phyloP scores from a whole-genome alignment of 352 stramenopile species.

The Aphanomyces invadans region DNA sequence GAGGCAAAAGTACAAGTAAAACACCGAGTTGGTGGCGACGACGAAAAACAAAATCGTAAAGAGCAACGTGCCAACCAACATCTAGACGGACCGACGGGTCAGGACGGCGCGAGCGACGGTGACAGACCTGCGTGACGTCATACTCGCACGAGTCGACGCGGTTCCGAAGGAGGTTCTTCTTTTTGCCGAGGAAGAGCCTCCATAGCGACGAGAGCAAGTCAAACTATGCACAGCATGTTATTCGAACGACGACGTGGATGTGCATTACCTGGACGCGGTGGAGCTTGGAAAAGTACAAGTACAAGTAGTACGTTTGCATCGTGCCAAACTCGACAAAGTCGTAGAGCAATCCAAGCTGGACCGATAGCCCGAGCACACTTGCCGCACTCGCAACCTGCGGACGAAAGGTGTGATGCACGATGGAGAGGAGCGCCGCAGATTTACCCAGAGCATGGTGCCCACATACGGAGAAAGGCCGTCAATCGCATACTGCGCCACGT shows the following conservation, averaged over 20 bases:
- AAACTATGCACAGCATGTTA: conserved; percentile 28
- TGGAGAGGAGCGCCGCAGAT: conserved; percentile 6
- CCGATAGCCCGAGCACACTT: conserved; percentile 44
- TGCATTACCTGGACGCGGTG: conserved; percentile 77
- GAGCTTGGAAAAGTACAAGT: conserved; percentile 78
- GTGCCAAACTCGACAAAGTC: conserved; percentile 69
- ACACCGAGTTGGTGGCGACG: conserved; percentile 90
- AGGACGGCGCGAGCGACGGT: no score
- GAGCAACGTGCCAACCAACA: conserved; percentile 88
- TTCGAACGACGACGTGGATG: not conserved
- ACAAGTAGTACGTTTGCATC: conserved; percentile 84
- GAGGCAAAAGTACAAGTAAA: conserved; percentile 89
- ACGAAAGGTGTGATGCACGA: not conserved
- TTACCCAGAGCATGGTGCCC: conserved; percentile 5
- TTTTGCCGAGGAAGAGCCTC: conserved; percentile 91
- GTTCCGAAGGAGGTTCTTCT: conserved; percentile 88
- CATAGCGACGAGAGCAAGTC: conserved; percentile 79
- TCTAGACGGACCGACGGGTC: conserved; percentile 27
- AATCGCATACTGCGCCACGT: conserved; percentile 29
- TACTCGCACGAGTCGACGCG: conserved; percentile 92
- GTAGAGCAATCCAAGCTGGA: conserved; percentile 58
- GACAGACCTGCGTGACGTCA: conserved; percentile 76
- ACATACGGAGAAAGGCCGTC: conserved; percentile 14
- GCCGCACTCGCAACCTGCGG: conserved; percentile 24
- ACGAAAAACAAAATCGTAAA: conserved; percentile 91